phyloP scores from a whole-genome alignment of 140 eudicot species.

The Anethum foeniculum region DNA sequence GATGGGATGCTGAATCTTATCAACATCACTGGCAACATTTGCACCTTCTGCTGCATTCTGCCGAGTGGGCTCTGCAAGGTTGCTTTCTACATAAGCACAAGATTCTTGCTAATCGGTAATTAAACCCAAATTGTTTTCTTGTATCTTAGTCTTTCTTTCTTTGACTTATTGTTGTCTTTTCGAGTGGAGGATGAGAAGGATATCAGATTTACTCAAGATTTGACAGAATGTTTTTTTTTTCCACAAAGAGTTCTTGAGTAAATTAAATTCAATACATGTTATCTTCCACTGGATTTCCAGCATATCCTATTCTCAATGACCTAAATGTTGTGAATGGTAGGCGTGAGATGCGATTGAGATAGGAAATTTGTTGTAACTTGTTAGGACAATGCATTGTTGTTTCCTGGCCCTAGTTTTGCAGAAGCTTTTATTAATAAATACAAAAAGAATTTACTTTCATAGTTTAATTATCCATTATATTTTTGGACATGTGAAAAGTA shows the following conservation, averaged over 20 bases:
- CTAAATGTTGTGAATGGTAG: constrained; percentile 11
- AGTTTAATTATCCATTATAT: constrained; percentile 11
- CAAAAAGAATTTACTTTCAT: constrained; percentile 4
- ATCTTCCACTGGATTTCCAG: constrained; percentile 26
- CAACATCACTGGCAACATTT: constrained; percentile 11
- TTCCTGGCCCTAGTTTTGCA: constrained; percentile 16
- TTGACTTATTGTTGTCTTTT: constrained; percentile 16
- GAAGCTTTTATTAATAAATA: constrained; percentile 15
- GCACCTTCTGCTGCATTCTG: constrained; percentile 8
- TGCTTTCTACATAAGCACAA: constrained; percentile 38
- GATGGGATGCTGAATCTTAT: constrained; percentile 75
- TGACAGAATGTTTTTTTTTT: constrained; percentile 38
- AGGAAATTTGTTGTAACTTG: constrained; percentile 14
- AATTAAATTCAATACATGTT: constrained; percentile 18
- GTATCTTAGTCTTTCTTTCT: constrained; percentile 4
- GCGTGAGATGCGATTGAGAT: constrained; percentile 13
- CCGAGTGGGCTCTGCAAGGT: constrained; percentile 16
- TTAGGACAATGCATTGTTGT: constrained; percentile 14
- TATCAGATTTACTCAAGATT: constrained; percentile 52
- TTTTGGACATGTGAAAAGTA: constrained; percentile 13
- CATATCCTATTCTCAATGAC: constrained; percentile 24
- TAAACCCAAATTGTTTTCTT: constrained; percentile 31
- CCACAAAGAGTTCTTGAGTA: constrained; percentile 35
- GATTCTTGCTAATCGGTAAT: constrained; percentile 69
- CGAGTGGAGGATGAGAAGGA: constrained; percentile 38